Base-by-base conservation (phyloP, 495 filamentous ascomycete species). In the Hypoxylon rickii region DNA sequence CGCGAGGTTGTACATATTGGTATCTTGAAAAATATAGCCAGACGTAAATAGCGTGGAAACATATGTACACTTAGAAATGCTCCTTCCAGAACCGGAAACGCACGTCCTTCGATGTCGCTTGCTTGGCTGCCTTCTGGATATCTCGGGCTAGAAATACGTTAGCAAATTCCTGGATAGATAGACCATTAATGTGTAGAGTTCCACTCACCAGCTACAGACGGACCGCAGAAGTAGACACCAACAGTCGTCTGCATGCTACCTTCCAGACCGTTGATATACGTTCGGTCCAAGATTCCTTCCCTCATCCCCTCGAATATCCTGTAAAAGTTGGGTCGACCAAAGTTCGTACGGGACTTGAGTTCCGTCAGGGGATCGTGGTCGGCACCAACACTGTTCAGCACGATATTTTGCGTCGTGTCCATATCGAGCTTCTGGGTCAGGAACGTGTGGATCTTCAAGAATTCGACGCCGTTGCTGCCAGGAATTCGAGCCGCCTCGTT, bases 51-150 rank as follows among this genome's bases (percentile, higher is more conserved):
- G 47, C n/a, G 37, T 51, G 36, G 39, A 31, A 29, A 32, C 40
- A 58, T 55, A 44, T 43, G 41, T 45, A 49, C 47, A 50, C 36
- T 56, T 75, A 83, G 60, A 83, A 83, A 64, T 99, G 92, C 74
- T 99, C 94, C 76, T 97, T 99, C 94, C 94, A 99, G 79, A 99
- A 99, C 69, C 89, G 90, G 76, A 97, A 99, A 49, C 82, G 83
- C 48, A 98, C 89, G 58, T 96, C 89, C 55, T 78, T 81, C 5
- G 79, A 85, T 15, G 84, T 89, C 5, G 86, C 85, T 37, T 71
- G 64, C 63, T 83, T 86, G 42, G 89, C 86, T 11, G 94, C 92
- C 66, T 85, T 85, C 67, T 85, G 85, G 64, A 99, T 97, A 67
- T 92, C 84, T 60, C 90, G 79, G 1, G 93, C 93, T 65, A 83